These are phyloP conservation scores for Salix suchowensis DNA, from an alignment of 345 rosid species.

Conservation along the genomic window DNA sequence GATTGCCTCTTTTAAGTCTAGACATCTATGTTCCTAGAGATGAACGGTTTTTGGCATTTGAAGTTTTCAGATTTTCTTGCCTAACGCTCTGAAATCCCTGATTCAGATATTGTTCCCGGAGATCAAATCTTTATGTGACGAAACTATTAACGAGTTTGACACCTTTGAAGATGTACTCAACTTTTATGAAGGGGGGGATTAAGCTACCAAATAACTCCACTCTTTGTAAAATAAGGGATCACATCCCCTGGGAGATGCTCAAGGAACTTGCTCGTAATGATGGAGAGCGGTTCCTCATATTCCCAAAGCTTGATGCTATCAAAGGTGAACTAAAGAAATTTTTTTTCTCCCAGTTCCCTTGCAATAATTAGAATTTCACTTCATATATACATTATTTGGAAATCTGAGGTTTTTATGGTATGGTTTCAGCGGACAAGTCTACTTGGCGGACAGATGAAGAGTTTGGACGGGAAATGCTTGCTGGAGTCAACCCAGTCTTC, in stretches of 20 bases:
- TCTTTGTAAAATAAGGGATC: conserved; percentile 46
- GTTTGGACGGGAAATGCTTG: conserved; percentile 66
- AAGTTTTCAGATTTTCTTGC: conserved; percentile 90
- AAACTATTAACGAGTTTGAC: conserved; percentile 80
- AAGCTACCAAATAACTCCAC: conserved; percentile 32
- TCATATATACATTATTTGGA: background rate
- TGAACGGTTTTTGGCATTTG: conserved; percentile 62
- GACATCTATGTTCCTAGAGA: conserved; percentile 88
- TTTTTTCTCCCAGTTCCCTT: background rate
- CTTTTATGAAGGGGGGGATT: conserved; percentile 68
- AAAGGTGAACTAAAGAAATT: conserved; percentile 42
- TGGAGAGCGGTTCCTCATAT: conserved; percentile 65
- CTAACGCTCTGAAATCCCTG: conserved; percentile 66
- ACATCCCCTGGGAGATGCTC: conserved; percentile 82
- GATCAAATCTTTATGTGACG: conserved; percentile 57
- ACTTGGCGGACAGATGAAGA: conserved; percentile 75
- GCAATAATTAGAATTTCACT: background rate
- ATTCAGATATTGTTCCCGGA: conserved; percentile 65
- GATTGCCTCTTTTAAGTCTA: conserved; percentile 63
- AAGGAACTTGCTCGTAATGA: conserved; percentile 77
- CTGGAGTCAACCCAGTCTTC: conserved; percentile 61
- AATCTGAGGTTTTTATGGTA: conserved; percentile 5
- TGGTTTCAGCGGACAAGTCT: conserved; percentile 42
- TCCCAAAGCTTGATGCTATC: conserved; percentile 79
- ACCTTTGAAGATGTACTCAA: conserved; percentile 58